Conservation (phyloP, 169 alveolate genomes). For the Cryptosporidium muris region DNA sequence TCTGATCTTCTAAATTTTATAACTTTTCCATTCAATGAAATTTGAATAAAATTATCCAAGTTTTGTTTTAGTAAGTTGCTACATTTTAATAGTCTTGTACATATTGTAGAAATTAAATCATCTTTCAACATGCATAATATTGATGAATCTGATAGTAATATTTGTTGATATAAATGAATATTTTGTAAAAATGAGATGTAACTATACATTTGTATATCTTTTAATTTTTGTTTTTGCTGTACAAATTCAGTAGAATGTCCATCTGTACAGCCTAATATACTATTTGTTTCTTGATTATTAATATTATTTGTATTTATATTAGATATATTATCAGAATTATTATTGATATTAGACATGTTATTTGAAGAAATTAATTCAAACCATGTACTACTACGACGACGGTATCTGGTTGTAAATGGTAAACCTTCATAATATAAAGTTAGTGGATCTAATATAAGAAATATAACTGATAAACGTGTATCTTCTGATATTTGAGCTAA, state of each 20-base stretch:
- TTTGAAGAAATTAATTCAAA: slow-evolving; percentile 13
- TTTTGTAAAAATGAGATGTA: slow-evolving; percentile 26
- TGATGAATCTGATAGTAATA: slow-evolving; percentile 11
- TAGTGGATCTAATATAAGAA: slow-evolving; percentile 85
- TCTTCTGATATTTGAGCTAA: slow-evolving; percentile 83
- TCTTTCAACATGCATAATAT: slow-evolving; percentile 8
- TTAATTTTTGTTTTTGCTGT: background rate
- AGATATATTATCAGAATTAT: background rate
- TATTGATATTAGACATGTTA: too few relatives aligned
- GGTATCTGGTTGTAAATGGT: slow-evolving; percentile 78
- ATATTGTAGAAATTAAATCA: slow-evolving; percentile 12
- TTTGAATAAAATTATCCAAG: slow-evolving; percentile 3
- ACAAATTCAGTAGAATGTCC: background rate
- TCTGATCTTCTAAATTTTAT: background rate
- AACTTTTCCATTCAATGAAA: background rate
- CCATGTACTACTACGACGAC: slow-evolving; percentile 70
- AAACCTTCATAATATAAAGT: slow-evolving; percentile 83
- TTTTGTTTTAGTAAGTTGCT: slow-evolving; percentile 2
- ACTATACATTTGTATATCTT: background rate
- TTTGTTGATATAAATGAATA: slow-evolving; percentile 52
- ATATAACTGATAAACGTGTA: slow-evolving; percentile 86
- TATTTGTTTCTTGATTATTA: slow-evolving; percentile 16
- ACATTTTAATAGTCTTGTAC: background rate
- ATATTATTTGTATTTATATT: background rate
- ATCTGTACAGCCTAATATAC: background rate